These are phyloP conservation scores for Pseudogymnoascus sp. DNA, from an alignment of 2,329 filamentous ascomycete species.

Conservation along the genomic window DNA sequence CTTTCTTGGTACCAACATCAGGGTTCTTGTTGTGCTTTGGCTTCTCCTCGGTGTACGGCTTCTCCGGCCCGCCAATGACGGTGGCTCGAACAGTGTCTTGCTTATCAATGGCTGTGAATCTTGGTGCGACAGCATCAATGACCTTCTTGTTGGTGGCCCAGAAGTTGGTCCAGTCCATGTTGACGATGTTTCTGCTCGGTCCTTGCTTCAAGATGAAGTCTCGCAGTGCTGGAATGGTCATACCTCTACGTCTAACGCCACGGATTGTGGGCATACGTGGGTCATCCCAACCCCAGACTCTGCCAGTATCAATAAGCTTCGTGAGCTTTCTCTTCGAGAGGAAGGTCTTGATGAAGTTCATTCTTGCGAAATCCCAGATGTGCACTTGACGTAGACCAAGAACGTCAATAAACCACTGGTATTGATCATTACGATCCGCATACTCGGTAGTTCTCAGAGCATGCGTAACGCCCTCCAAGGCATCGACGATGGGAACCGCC, in stretches of 20 bases:
- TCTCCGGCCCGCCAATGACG: constrained; percentile 57
- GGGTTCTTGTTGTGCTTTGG: constrained; percentile 87
- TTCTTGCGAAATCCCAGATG: constrained; percentile 77
- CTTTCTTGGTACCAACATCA: constrained; percentile 76
- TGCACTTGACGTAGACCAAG: constrained; percentile 68
- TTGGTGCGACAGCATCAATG: constrained; percentile 66
- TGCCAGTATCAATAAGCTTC: constrained; percentile 68
- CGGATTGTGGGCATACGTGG: constrained; percentile 80
- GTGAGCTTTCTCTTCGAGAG: constrained; percentile 81
- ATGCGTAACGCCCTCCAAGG: constrained; percentile 74
- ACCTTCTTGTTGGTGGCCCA: constrained; percentile 42
- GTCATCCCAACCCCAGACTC: constrained; percentile 80
- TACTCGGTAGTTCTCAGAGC: constrained; percentile 80
- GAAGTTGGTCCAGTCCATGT: constrained; percentile 73
- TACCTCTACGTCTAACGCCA: constrained; percentile 68
- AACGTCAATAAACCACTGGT: constrained; percentile 75
- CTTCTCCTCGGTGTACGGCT: constrained; percentile 62
- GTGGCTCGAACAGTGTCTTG: constrained; percentile 64
- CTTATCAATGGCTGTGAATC: constrained; percentile 62
- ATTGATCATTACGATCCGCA: constrained; percentile 78
- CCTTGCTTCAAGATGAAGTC: constrained; percentile 83
- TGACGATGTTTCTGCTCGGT: constrained; percentile 74
- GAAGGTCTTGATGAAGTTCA: constrained; percentile 78
- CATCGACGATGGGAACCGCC: constrained; percentile 74
- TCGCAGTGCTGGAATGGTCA: constrained; percentile 70